phyloP scores from a whole-genome alignment of 345 rosid genomes.

The Erodium maritimum region DNA sequence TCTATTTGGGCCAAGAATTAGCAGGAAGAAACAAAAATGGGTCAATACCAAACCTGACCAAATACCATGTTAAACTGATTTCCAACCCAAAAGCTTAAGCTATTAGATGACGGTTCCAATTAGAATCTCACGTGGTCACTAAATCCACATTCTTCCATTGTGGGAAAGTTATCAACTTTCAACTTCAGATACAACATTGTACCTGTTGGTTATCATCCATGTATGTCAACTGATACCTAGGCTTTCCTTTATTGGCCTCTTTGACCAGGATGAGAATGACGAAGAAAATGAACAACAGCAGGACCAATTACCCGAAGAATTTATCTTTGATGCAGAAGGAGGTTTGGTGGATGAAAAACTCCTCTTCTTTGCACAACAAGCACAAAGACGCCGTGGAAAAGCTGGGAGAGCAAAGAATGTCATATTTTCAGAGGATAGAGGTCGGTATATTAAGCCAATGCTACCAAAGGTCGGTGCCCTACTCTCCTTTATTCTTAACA shows the following conservation, averaged over 20 bases:
- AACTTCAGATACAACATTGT: neutral
- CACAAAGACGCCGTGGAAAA: slow-evolving; percentile 73
- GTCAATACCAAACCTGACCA: no score
- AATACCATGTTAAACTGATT: no score
- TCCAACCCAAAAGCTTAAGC: no score
- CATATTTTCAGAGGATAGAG: slow-evolving; percentile 95
- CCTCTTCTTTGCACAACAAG: slow-evolving; percentile 96
- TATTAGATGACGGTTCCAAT: no score
- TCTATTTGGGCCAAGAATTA: no score
- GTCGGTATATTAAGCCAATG: slow-evolving; percentile 95
- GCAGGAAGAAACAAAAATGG: no score
- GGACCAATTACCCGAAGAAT: slow-evolving; percentile 90
- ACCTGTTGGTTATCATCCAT: neutral
- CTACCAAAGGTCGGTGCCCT: slow-evolving; percentile 71
- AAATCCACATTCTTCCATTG: no score
- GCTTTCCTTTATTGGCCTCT: slow-evolving; percentile 6
- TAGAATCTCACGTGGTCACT: no score
- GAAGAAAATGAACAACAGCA: slow-evolving; percentile 88
- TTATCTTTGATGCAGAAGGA: slow-evolving; percentile 96
- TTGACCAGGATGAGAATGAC: slow-evolving; percentile 54
- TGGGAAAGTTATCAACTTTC: neutral
- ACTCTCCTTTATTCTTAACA: neutral
- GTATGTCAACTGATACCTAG: neutral
- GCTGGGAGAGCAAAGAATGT: slow-evolving; percentile 98
- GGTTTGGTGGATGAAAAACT: slow-evolving; percentile 97